Percentiles rank a stretch among this genome's conserved stretches.
These are phyloP conservation scores for Solanum sparsipilum DNA, from an alignment of 257 asterid genomes.

Conservation along the genomic window DNA sequence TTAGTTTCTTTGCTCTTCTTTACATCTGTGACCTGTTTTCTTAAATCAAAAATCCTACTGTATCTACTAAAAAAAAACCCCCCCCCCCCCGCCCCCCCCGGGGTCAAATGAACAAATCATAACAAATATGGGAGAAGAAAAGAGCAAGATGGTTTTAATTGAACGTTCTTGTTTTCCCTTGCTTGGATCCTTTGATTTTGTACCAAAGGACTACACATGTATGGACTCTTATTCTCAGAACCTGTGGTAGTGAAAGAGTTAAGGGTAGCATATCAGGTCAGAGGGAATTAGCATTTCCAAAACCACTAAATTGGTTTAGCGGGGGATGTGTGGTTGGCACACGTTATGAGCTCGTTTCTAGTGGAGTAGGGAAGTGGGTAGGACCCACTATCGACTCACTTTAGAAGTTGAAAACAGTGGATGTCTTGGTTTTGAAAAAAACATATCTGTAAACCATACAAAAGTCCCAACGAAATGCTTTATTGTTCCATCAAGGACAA, in stretches of 20 bases:
- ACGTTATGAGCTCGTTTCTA: neutral
- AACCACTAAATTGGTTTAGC: neutral
- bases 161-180: neutral
- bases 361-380: neutral
- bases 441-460: neutral
- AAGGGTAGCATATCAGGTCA: neutral
- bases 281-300: neutral
- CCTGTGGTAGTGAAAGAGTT: neutral
- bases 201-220: neutral
- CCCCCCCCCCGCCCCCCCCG: rapidly evolving
- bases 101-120: neutral
- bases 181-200: neutral
- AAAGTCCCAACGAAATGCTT: neutral
- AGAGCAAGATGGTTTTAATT: neutral
- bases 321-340: neutral
- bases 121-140: neutral
- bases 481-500: neutral
- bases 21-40: neutral
- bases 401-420: neutral
- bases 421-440: neutral
- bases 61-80: neutral
- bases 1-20: neutral
- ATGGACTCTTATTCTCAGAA: neutral
- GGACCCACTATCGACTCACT: neutral
- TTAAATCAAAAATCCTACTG: neutral